Conservation (phyloP, 83 land plant species). For the Larix sibirica region DNA sequence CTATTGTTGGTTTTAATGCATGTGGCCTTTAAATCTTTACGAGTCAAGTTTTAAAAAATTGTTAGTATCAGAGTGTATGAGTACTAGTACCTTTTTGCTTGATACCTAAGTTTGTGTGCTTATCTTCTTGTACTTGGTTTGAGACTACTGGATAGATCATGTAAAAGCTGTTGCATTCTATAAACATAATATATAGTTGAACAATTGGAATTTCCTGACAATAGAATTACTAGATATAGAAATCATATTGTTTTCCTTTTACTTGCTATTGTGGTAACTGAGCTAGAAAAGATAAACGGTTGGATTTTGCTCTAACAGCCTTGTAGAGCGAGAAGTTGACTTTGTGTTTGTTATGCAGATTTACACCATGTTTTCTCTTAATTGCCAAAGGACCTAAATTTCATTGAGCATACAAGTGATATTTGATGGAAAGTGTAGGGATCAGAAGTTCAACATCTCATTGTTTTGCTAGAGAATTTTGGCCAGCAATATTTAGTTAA, state of each 20-base stretch:
- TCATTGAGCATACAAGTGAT: constrained; percentile 60
- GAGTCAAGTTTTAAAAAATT: background rate
- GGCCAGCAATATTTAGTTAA: too few relatives aligned
- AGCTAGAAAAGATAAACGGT: background rate
- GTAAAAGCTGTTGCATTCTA: background rate
- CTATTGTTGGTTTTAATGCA: background rate
- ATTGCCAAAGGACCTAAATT: constrained; percentile 70
- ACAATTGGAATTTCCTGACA: background rate
- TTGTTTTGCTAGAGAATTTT: background rate
- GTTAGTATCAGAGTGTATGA: background rate
- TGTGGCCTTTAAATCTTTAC: background rate
- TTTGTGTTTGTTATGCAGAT: constrained; percentile 46
- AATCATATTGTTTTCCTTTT: too few relatives aligned
- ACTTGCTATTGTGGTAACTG: background rate
- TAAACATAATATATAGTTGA: background rate
- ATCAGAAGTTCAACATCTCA: background rate
- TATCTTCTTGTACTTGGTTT: background rate
- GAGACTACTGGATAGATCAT: background rate
- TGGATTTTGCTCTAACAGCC: background rate
- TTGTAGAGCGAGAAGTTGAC: too few relatives aligned
- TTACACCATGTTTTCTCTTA: constrained; percentile 65
- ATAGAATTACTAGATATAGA: background rate
- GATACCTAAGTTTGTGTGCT: background rate
- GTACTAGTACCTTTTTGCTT: background rate
- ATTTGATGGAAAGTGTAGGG: constrained; percentile 83